Conservation (phyloP, 1,284 basidiomycete species). For the Fomitopsis schrenkii region DNA sequence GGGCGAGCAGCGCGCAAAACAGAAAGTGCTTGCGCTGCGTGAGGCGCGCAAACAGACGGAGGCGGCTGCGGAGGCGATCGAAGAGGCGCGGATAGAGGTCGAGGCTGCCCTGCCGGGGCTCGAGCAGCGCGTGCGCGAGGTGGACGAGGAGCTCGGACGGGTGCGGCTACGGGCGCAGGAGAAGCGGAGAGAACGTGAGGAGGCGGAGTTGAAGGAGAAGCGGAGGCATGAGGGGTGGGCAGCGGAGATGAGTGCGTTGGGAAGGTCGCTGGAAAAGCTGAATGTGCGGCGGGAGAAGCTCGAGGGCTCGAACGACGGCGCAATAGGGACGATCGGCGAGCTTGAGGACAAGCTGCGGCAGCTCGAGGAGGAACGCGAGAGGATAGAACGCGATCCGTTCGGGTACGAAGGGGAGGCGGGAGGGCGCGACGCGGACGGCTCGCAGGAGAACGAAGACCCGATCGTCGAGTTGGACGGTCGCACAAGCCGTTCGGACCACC, state of each 20-base stretch:
- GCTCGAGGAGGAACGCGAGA: slow-evolving; percentile 35
- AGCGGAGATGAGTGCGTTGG: slow-evolving; percentile 33
- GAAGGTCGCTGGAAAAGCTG: slow-evolving; percentile 45
- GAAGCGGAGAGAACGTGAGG: slow-evolving; percentile 26
- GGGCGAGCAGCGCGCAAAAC: slow-evolving; percentile 62
- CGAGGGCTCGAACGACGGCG: slow-evolving; percentile 36
- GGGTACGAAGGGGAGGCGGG: slow-evolving; percentile 22
- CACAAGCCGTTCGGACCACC: slow-evolving; percentile 11
- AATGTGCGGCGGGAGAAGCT: slow-evolving; percentile 55
- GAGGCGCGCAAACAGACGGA: slow-evolving; percentile 71
- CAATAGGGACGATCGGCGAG: slow-evolving; percentile 31
- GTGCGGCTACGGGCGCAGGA: slow-evolving; percentile 34
- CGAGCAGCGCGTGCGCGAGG: slow-evolving; percentile 35
- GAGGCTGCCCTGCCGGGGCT: slow-evolving; percentile 51
- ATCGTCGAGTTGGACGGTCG: slow-evolving; percentile 3
- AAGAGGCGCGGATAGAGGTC: slow-evolving; percentile 44
- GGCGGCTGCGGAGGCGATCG: slow-evolving; percentile 52
- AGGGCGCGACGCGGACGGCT: slow-evolving; percentile 5
- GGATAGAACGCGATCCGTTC: slow-evolving; percentile 32
- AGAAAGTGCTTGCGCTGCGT: slow-evolving; percentile 73
- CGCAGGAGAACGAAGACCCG: slow-evolving; percentile 7
- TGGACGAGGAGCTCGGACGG: slow-evolving; percentile 42
- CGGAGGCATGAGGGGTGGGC: slow-evolving; percentile 42
- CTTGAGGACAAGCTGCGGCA: slow-evolving; percentile 36
- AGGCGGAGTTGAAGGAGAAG: slow-evolving; percentile 37